Base-by-base conservation (phyloP, 2,329 filamentous ascomycete genomes). In the Botrytis fragariae region DNA sequence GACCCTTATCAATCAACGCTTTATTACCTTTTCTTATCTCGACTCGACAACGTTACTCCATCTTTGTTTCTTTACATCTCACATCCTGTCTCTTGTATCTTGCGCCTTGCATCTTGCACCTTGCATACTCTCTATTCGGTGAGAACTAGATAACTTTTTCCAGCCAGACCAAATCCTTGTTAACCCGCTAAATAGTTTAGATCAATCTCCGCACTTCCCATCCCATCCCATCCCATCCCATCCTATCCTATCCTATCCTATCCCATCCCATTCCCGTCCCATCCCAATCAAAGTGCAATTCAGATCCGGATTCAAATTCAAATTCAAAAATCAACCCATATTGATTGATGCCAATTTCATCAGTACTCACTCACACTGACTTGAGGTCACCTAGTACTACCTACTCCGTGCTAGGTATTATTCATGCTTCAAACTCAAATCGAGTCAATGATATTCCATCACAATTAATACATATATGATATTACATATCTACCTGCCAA, bases 141-240 rank as follows among this genome's bases (percentile, higher is more conserved):
- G 61, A 64, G 61, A 45, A 62, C 9, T 62, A n/a, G 60, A 62
- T 61, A n/a, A 16, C 59, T 61, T 25, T 61, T 25, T 42, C 37
- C 1, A 10, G 25, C 37, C 61, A 63, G 37, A 44, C n/a, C 25
- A 22, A 64, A 64, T 64, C 61, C 61, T 64, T 22, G 61, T 45
- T 42, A 64, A 64, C n/a, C 61, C 61, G 61, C 61, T 64, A 45
- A 45, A 64, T 45, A 1, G 45, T 18, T 42, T 44, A 64, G 39
- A 45, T 64, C 61, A 64, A 64, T 64, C 61, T 64, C 61, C 61
- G 61, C 61, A 64, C 51, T 57, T 63, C n/a, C n/a, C 61, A 39
- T 62, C 61, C 39, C 18, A 63, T 32, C n/a, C 57, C 1, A 37
- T 25, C 54, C 29, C 0, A 62, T n/a, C 42, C n/a, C 32, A 45